Base-by-base conservation (phyloP, 1,284 basidiomycete genomes). In the Leccinum angustisporum region DNA sequence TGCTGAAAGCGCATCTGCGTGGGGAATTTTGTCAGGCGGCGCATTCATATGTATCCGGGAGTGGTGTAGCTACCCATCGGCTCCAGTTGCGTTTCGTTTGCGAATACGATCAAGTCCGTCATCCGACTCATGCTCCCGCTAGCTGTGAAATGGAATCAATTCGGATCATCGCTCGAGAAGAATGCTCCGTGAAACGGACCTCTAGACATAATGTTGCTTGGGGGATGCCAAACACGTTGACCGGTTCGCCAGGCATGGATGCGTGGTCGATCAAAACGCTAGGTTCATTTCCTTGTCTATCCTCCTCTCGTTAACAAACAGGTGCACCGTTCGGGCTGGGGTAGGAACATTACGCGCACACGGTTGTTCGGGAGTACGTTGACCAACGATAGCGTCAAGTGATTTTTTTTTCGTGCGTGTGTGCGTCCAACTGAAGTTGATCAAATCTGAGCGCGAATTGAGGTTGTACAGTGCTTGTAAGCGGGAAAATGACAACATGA, bases 151-250 rank as follows among this genome's bases (percentile, higher is more conserved):
- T 57, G 43, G 56, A 60, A 38, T 36, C 48, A 5, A 62, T 63
- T 61, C 33, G 13, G 5, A 61, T 64, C 43, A 30, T 58, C 34
- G 27, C 48, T 46, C 48, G 21, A 54, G 14, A 34, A 48, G 34
- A 48, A 60, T 13, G 27, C 14, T 21, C n/a, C 40, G 18, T 18
- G 33, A 27, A 56, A 70, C 76, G 57, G 58, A 91, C 88, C 82
- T 92, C 90, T 34, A 92, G 77, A 80, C 90, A 91, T 62, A 92
- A 92, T 18, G 91, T 91, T 3, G 90, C 89, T 70, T 92, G 90
- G 2, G 90, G 90, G 58, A 92, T 90, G 3, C 90, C 90, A 75
- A 92, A 92, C 36, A 87, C 88, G 68, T 92, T 92, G 58, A 92
- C 88, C 8, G 90, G 91, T 69, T 91, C 90, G 9, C 83, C 82